These are phyloP conservation scores for Chalaropsis ovoidea DNA, from an alignment of 2,329 filamentous ascomycete genomes.

Conservation along the genomic window DNA sequence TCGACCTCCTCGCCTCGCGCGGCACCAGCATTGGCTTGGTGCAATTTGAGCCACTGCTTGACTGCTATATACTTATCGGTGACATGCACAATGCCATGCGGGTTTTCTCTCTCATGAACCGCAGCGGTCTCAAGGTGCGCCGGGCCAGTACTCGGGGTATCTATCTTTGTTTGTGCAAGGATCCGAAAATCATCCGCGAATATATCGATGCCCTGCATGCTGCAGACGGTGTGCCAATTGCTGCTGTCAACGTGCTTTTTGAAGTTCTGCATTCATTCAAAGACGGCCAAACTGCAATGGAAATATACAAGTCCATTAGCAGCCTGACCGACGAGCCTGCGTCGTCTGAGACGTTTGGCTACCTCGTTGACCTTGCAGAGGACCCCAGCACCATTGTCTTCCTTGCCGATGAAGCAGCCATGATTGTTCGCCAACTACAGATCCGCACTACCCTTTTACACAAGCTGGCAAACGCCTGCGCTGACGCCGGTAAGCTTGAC, in stretches of 20 bases:
- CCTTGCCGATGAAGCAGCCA: slow-evolving; percentile 22
- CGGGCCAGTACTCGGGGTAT: slow-evolving; percentile 54
- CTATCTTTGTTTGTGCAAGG: slow-evolving; percentile 43
- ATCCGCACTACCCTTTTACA: slow-evolving; percentile 22
- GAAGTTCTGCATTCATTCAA: slow-evolving; percentile 29
- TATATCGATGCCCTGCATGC: slow-evolving; percentile 49
- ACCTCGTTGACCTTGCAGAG: slow-evolving; percentile 15
- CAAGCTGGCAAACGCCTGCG: slow-evolving; percentile 31
- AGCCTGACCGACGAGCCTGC: slow-evolving; percentile 27
- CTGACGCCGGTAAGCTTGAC: slow-evolving; percentile 30
- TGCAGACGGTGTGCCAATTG: slow-evolving; percentile 31
- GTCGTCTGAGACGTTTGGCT: slow-evolving; percentile 25
- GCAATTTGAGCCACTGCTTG: slow-evolving; percentile 72
- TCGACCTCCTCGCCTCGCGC: slow-evolving; percentile 53
- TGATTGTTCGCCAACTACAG: slow-evolving; percentile 17
- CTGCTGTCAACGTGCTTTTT: slow-evolving; percentile 32
- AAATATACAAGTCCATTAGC: slow-evolving; percentile 25
- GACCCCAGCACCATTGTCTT: slow-evolving; percentile 14
- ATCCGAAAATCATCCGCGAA: slow-evolving; percentile 38
- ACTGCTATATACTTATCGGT: slow-evolving; percentile 51
- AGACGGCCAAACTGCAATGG: slow-evolving; percentile 24
- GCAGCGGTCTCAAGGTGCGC: slow-evolving; percentile 49
- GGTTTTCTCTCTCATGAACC: slow-evolving; percentile 62
- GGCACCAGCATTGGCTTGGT: slow-evolving; percentile 49
- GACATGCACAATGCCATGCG: slow-evolving; percentile 58